Evolutionary conservation across 2,329 filamentous ascomycete species (phyloP), one percentile per base, ranked within the genome.

Genomic region (Aspergillus caelatus): DNA sequence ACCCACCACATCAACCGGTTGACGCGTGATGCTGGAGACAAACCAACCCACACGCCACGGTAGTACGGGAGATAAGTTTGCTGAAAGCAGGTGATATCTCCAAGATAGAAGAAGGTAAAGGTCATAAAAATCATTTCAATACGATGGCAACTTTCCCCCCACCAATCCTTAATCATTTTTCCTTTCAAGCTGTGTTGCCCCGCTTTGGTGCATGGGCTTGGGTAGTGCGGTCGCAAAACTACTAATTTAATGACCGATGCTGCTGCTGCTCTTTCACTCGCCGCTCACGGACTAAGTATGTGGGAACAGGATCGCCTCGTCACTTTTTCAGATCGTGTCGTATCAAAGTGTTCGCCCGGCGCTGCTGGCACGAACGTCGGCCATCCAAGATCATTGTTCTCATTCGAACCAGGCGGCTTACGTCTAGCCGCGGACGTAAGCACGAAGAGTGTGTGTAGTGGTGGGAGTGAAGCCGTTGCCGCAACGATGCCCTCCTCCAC

Each of bases 301-400:
- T 72, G 71, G 67, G 60, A 65, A 63, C 67, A 67, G 62, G 65
- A 68, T 64, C 63, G 57, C 56, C 58, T 64, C n/a, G 53, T 50
- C n/a, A 61, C 57, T 60, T 62, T 66, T 50, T 60, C 66, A 55
- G 65, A 66, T 63, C 59, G 66, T 58, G 61, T 71, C 45, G 61
- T 64, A 50, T 62, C 58, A 23, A 39, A 23, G 52, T 55, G 52
- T 52, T 52, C 48, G 48, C 28, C 16, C 10, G 48, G 28, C 41
- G 45, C 54, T 60, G 57, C 60, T 45, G 43, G 53, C 45, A 30
- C 60, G 12, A 8, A 50, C 48, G 34, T 32, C 48, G 21, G 41
- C 23, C 16, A 19, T n/a, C 46, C 23, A 34, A 52, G 34, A n/a
- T 34, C 52, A 36, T 39, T 55, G 28, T 41, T 26, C 21, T 19